phyloP scores from a whole-genome alignment of 495 filamentous ascomycete genomes.

The Hypoxylon lienhwacheense region DNA sequence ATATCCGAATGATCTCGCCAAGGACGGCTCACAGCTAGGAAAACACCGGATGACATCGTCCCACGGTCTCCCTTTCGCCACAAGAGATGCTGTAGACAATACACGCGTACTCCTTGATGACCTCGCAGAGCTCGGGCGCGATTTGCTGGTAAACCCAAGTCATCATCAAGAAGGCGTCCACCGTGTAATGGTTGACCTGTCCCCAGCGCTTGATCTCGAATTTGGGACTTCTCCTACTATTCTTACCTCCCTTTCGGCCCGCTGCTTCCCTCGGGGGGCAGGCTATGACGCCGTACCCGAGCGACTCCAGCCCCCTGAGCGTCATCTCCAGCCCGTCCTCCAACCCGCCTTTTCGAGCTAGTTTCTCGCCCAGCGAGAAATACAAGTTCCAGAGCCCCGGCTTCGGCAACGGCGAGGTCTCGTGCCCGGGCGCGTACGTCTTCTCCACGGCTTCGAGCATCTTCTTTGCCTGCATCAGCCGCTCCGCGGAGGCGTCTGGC shows the following conservation, averaged over 20 bases:
- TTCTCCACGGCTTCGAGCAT: constrained; percentile 28
- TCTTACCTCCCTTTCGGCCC: background rate
- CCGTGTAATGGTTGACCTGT: constrained; percentile 30
- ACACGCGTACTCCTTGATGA: constrained; percentile 42
- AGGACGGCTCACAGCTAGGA: too few species aligned
- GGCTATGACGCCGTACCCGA: constrained; percentile 49
- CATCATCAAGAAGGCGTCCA: constrained; percentile 45
- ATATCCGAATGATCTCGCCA: too few species aligned
- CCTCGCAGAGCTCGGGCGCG: constrained; percentile 33
- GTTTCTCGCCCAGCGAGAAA: constrained; percentile 35
- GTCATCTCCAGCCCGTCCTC: constrained; percentile 36
- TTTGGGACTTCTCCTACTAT: background rate
- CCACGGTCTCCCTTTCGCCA: constrained; percentile 51
- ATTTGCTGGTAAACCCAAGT: constrained; percentile 34
- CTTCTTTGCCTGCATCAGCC: constrained; percentile 22
- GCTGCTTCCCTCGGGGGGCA: constrained; percentile 16
- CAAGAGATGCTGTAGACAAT: constrained; percentile 45
- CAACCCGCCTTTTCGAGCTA: constrained; percentile 1
- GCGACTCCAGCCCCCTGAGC: constrained; percentile 40
- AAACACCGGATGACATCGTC: constrained; percentile 11
- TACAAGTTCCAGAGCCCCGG: constrained; percentile 36
- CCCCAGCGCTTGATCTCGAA: constrained; percentile 51
- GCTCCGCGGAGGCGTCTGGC: background rate
- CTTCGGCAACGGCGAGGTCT: constrained; percentile 43
- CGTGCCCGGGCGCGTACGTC: constrained; percentile 38